Base-by-base conservation (phyloP, 495 filamentous ascomycete species). In the Aspergillus biplanus region DNA sequence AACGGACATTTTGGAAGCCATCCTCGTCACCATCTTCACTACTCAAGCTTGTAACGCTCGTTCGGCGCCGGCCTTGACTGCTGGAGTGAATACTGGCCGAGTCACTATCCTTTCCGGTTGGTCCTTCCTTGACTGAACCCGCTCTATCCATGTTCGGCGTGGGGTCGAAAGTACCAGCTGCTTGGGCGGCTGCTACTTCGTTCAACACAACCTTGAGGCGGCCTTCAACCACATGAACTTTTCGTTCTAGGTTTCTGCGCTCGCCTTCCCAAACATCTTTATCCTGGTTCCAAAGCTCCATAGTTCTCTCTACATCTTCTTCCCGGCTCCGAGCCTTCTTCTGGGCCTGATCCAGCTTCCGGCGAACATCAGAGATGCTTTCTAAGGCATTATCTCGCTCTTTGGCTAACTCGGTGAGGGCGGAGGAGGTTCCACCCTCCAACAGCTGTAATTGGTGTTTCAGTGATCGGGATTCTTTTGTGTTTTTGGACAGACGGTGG, bases 321-420 rank as follows among this genome's bases (percentile, higher is more conserved):
- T 98, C 94, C 52, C 91, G 90, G 52, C 75, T 81, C 37, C 91
- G 85, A n/a, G 88, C 76, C 68, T 88, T 92, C 73, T 91, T 94
- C 63, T 94, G 89, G 1, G 86, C 82, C 13, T 81, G 76, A 21
- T 99, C 95, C 12, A 98, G 81, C 58, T 92, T 91, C 67, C 85
- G 87, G 69, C 86, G 92, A 33, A 90, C 81, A 66, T 98, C 94
- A 6, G 80, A 76, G 49, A 84, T 83, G n/a, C 82, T 82, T 33
- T 91, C 89, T 11, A 93, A 83, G 5, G 92, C 91, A 62, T 92
- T 87, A 65, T 99, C 94, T 27, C 94, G 85, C 75, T 99, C 96
- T 56, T 86, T 87, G 13, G 90, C 88, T 32, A 98, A 79, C 59
- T 93, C 90, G 54, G 87, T 86, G 15, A 98, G 80, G 13, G 93